Conservation (phyloP, 1,284 basidiomycete genomes). For the Boletellus dicymbophilus region DNA sequence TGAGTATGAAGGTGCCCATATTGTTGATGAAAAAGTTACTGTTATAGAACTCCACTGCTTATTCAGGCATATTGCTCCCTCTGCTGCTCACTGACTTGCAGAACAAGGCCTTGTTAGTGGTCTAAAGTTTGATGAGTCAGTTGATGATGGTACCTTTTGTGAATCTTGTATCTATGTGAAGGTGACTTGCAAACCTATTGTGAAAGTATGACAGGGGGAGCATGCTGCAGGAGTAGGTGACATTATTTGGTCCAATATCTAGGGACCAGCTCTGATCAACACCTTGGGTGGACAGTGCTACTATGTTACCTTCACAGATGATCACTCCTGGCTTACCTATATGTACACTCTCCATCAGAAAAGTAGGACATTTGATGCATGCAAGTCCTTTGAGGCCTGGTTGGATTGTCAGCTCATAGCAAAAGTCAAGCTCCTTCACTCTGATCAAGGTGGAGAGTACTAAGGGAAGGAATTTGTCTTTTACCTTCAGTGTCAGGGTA, state of each 20-base stretch:
- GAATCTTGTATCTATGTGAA: slow-evolving; percentile 15
- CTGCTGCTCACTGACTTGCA: not conserved
- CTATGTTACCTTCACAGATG: slow-evolving; percentile 31
- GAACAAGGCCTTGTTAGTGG: too few relatives aligned
- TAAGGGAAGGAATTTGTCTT: not conserved
- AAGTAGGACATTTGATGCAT: too few relatives aligned
- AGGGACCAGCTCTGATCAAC: slow-evolving; percentile 33
- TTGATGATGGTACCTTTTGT: slow-evolving; percentile 10
- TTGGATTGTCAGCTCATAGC: not conserved
- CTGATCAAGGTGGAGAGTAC: too few relatives aligned
- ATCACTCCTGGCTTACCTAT: too few relatives aligned
- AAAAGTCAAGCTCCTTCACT: not conserved
- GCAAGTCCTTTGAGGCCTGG: slow-evolving; percentile 32
- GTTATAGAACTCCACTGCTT: too few relatives aligned
- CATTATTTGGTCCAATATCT: slow-evolving; percentile 33
- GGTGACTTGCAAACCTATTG: slow-evolving; percentile 11
- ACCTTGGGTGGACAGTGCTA: slow-evolving; percentile 25
- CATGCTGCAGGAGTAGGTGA: slow-evolving; percentile 15
- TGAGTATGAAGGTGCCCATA: too few relatives aligned
- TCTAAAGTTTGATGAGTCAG: too few relatives aligned
- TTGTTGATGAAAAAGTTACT: too few relatives aligned
- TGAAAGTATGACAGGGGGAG: not conserved
- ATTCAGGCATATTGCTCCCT: slow-evolving; percentile 37
- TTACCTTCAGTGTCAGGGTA: too few relatives aligned
- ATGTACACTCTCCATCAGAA: too few relatives aligned